Percentiles rank a stretch among this genome's conserved stretches.
Conservation (phyloP, 2,329 filamentous ascomycete genomes). For the Didymella sp. region DNA sequence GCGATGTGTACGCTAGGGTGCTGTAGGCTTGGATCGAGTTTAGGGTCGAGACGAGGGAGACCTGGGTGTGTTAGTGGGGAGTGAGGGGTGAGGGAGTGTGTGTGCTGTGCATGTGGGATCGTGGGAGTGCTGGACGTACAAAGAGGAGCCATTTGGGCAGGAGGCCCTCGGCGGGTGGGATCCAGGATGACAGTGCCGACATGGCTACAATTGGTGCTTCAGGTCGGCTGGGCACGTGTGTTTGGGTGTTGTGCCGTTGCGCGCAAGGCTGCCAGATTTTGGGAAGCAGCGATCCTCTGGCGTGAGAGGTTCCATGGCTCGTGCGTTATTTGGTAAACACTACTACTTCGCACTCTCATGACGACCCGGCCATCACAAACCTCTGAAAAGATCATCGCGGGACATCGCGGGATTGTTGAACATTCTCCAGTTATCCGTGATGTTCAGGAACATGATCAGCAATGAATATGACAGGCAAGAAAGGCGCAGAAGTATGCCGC, state of each 20-base stretch:
- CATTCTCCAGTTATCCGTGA: no score
- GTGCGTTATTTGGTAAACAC: background rate
- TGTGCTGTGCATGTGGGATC: background rate
- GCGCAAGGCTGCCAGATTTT: background rate
- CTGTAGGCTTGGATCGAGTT: constrained; percentile 86
- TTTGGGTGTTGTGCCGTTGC: background rate
- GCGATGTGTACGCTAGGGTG: constrained; percentile 81
- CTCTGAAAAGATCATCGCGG: no score
- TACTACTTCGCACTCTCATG: no score
- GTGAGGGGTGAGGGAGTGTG: background rate
- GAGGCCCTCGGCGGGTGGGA: constrained; percentile 58
- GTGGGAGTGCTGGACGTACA: constrained; percentile 54
- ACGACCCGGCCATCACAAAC: no score
- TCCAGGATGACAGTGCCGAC: constrained; percentile 20
- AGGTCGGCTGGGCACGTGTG: background rate
- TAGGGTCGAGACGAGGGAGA: constrained; percentile 79
- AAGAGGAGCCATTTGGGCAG: constrained; percentile 72
- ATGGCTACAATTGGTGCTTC: constrained; percentile 6
- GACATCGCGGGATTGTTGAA: no score
- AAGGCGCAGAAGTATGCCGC: no score
- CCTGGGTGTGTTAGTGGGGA: constrained; percentile 57
- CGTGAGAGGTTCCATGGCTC: background rate
- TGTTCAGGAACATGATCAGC: no score
- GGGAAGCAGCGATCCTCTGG: background rate
- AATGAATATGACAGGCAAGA: no score